A percentile compares a stretch with the other conserved stretches of the same genome.
Conservation (phyloP, 2,329 filamentous ascomycete species). For the Lachnellula subtilissima region DNA sequence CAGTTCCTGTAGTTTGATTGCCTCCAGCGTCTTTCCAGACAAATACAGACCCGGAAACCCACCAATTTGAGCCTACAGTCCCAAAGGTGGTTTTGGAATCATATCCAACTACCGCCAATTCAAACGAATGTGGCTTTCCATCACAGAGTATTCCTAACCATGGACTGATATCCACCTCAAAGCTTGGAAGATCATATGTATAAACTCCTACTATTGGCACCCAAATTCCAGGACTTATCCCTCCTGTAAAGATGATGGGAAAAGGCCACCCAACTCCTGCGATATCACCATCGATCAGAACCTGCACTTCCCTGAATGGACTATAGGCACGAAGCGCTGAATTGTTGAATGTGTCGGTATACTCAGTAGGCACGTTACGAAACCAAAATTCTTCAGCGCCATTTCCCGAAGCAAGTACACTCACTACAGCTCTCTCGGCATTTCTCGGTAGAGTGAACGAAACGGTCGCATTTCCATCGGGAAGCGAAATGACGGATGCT, state of each 20-base stretch:
- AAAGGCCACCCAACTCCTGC: slow-evolving; percentile 75
- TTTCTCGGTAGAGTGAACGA: slow-evolving; percentile 51
- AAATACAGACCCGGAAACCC: slow-evolving; percentile 72
- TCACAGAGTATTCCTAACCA: slow-evolving; percentile 66
- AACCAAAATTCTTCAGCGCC: slow-evolving; percentile 79
- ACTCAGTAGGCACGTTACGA: slow-evolving; percentile 63
- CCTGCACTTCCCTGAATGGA: slow-evolving; percentile 70
- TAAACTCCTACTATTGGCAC: slow-evolving; percentile 70
- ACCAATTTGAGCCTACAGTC: slow-evolving; percentile 60
- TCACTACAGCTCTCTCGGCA: slow-evolving; percentile 62
- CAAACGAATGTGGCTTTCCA: slow-evolving; percentile 57
- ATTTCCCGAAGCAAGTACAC: slow-evolving; percentile 70
- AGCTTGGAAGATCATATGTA: slow-evolving; percentile 69
- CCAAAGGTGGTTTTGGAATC: slow-evolving; percentile 44
- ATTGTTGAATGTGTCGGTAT: slow-evolving; percentile 54
- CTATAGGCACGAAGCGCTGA: slow-evolving; percentile 45
- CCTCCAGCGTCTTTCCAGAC: slow-evolving; percentile 46
- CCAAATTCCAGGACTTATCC: slow-evolving; percentile 69
- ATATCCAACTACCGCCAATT: slow-evolving; percentile 59
- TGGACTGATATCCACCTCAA: slow-evolving; percentile 73
- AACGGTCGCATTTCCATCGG: slow-evolving; percentile 46
- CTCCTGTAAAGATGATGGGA: slow-evolving; percentile 73
- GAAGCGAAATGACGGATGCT: slow-evolving; percentile 53
- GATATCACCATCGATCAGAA: slow-evolving; percentile 64
- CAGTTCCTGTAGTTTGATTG: slow-evolving; percentile 10